Evolutionary conservation across 106 monocot species (phyloP).

Genomic region (Gastrodia elata): DNA sequence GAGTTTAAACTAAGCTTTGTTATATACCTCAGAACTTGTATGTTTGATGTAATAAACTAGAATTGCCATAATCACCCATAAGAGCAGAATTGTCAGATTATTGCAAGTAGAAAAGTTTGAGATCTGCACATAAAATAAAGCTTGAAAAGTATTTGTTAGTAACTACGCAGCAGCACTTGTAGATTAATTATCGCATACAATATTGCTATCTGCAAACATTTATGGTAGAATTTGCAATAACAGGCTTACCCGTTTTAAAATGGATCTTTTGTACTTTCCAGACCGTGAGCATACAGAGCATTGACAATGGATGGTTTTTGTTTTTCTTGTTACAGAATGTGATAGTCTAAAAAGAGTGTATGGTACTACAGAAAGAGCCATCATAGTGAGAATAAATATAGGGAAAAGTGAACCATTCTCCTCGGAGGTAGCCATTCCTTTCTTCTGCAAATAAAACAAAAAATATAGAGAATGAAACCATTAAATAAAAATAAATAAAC

Average conservation of each 20-base stretch:
- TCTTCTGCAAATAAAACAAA: neutral
- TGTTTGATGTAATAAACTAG: constrained; percentile 83
- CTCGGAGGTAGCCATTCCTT: constrained; percentile 58
- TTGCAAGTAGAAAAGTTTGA: constrained; percentile 78
- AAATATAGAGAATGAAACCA: neutral
- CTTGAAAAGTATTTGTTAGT: neutral
- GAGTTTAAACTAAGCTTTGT: neutral
- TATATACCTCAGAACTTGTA: constrained; percentile 60
- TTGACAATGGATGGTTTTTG: constrained; percentile 57
- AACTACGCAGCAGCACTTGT: neutral
- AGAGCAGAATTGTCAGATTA: constrained; percentile 65
- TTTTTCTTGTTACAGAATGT: constrained; percentile 40
- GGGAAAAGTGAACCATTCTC: constrained; percentile 71
- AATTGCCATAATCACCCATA: constrained; percentile 71
- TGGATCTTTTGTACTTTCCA: constrained; percentile 73
- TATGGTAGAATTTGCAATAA: neutral
- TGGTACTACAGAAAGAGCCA: constrained; percentile 76
- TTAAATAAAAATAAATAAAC: neutral
- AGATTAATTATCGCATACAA: neutral
- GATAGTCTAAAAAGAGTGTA: constrained; percentile 56
- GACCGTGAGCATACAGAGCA: constrained; percentile 59
- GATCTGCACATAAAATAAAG: constrained; percentile 42
- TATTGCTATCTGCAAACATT: neutral
- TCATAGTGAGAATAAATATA: constrained; percentile 77
- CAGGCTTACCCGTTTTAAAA: constrained; percentile 48